These are phyloP conservation scores for Aureobasidium sp. DNA, from an alignment of 2,329 filamentous ascomycete species.

Conservation along the genomic window DNA sequence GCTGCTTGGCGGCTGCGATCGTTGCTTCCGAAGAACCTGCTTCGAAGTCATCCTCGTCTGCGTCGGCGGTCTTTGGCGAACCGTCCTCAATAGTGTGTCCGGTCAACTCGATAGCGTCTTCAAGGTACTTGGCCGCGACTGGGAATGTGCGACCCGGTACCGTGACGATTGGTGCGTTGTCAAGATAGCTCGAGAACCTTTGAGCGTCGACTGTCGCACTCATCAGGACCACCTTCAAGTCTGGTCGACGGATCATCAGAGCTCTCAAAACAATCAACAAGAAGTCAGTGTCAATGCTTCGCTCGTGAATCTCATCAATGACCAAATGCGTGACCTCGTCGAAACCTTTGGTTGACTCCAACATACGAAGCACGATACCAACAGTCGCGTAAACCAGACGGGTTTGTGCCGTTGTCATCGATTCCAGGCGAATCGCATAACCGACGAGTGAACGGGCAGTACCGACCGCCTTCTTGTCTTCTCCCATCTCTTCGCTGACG, in stretches of 20 bases:
- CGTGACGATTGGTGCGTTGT: conserved; percentile 75
- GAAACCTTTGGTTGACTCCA: conserved; percentile 81
- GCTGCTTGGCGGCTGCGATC: conserved; percentile 48
- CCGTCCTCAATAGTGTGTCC: conserved; percentile 61
- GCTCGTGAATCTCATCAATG: conserved; percentile 95
- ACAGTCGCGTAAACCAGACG: conserved; percentile 81
- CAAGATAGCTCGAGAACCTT: conserved; percentile 82
- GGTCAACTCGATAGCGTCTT: conserved; percentile 86
- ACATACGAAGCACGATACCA: conserved; percentile 95
- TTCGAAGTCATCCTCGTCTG: conserved; percentile 42
- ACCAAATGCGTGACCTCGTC: conserved; percentile 87
- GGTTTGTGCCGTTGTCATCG: conserved; percentile 74
- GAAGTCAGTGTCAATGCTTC: conserved; percentile 95
- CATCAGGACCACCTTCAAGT: conserved; percentile 92
- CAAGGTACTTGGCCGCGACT: conserved; percentile 78
- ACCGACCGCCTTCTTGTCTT: conserved; percentile 73
- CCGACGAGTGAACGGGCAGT: conserved; percentile 79
- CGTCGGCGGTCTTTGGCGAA: conserved; percentile 33
- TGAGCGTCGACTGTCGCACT: conserved; percentile 93
- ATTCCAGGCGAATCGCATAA: conserved; percentile 89
- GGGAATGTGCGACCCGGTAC: conserved; percentile 93
- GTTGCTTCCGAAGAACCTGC: conserved; percentile 39
- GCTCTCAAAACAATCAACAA: conserved; percentile 85
- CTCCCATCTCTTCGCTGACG: conserved; percentile 91
- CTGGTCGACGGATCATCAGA: conserved; percentile 65